These are phyloP conservation scores for Trametes versicolor DNA, from an alignment of 1,284 basidiomycete species.

Conservation along the genomic window DNA sequence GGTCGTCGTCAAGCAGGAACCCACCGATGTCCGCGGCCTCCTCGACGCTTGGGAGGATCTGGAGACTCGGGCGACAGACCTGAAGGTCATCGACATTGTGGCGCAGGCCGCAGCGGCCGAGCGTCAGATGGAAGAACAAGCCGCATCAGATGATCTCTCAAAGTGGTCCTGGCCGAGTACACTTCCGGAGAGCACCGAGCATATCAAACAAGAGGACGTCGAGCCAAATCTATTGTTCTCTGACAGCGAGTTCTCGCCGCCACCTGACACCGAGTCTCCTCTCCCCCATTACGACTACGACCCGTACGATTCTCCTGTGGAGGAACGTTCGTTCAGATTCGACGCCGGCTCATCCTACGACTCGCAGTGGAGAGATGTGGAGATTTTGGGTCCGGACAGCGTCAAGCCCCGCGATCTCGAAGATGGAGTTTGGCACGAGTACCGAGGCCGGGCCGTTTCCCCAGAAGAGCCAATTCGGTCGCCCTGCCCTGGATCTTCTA, in stretches of 20 bases:
- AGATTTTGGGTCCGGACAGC: constrained; percentile 59
- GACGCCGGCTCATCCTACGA: constrained; percentile 38
- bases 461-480: constrained; percentile 30
- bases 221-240: constrained; percentile 35
- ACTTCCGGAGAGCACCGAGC: constrained; percentile 43
- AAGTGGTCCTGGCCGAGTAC: constrained; percentile 54
- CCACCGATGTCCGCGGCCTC: constrained; percentile 65
- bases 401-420: constrained; percentile 57
- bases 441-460: constrained; percentile 29
- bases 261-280: constrained; percentile 30
- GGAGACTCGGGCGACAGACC: constrained; percentile 37
- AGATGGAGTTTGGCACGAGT: constrained; percentile 49
- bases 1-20: constrained; percentile 66
- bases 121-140: constrained; percentile 30
- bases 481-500: constrained; percentile 30
- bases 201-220: constrained; percentile 48
- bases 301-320: constrained; percentile 35
- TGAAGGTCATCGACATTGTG: constrained; percentile 52
- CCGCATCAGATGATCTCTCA: constrained; percentile 47
- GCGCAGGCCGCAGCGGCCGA: constrained; percentile 50
- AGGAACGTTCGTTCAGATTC: constrained; percentile 22
- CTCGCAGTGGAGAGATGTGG: constrained; percentile 56
- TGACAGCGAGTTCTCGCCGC: constrained; percentile 33
- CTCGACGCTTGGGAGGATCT: constrained; percentile 74
- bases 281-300: constrained; percentile 29